Base-by-base conservation (phyloP, 352 stramenopile genomes). In the Globisporangium cederbergense region DNA sequence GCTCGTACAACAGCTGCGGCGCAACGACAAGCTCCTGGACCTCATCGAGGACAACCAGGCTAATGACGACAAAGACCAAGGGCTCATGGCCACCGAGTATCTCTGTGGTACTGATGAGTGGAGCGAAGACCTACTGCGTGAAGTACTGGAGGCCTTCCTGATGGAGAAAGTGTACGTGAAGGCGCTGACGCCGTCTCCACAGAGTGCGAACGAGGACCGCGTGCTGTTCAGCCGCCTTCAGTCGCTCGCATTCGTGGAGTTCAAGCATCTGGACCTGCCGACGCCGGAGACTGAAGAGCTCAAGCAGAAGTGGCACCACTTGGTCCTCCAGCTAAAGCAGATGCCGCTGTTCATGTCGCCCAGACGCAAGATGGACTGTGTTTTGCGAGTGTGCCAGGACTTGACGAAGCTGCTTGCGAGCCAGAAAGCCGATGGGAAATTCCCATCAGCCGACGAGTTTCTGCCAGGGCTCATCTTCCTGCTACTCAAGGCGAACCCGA, bases 391-490 rank as follows among this genome's bases (percentile, higher is more conserved):
- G 0, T 96, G 86, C 62, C 75, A 90, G 40, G 73, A 82, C 7
- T 65, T 97, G 20, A 95, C 83, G 22, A 81, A 68, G 22, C 71
- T 97, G 25, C 64, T 97, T 5, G 75, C 76, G 32, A 55, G 66
- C 50, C 71, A 83, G 49, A 70, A 77, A 25, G 47, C n/a, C 4
- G 63, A 69, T 14, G 78, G 74, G 11, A 65, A 59, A 9, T 85
- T 93, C 45, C 90, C 90, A 14, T 96, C 91, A 0, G 93, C 93
- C 16, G 93, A 98, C 60, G 92, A 98, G 20, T 95, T 98, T 59
- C 68, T 98, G 52, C 93, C 93, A 0, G 90, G 78, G 4, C 76
- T 98, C n/a, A 98, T 98, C 46, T 95, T 89, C 61, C 65, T 97
- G 18, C 69, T 98, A 32, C 72, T 97, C n/a, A 79, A 89, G 45